phyloP scores from a whole-genome alignment of 441 rosid genomes.

The Erodium trifolium region DNA sequence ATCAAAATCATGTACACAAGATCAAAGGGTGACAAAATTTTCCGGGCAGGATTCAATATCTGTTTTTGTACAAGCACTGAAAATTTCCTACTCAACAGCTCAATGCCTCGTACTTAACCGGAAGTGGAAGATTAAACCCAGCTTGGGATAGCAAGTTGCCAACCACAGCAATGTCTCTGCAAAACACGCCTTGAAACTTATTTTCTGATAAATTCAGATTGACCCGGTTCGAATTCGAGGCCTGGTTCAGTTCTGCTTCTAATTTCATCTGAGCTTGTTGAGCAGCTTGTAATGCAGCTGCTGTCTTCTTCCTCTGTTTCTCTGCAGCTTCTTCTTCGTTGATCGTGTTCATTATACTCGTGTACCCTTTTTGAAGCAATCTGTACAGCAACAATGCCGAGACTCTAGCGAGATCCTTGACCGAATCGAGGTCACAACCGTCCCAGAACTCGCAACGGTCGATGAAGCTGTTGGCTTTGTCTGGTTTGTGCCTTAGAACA shows the following conservation, averaged over 20 bases:
- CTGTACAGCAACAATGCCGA: constrained; percentile 68
- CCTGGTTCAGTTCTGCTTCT: constrained; percentile 23
- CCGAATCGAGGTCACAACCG: constrained; percentile 56
- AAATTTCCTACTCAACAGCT: constrained; percentile 47
- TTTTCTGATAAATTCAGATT: constrained; percentile 19
- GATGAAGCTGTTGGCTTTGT: constrained; percentile 51
- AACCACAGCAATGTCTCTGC: constrained; percentile 68
- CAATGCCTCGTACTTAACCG: constrained; percentile 71
- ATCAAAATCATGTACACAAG: not conserved
- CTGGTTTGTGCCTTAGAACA: constrained; percentile 66
- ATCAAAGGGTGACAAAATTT: constrained; percentile 49
- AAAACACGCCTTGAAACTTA: constrained; percentile 70
- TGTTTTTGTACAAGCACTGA: constrained; percentile 32
- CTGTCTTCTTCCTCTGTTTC: constrained; percentile 41
- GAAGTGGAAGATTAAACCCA: constrained; percentile 71
- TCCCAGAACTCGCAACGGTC: constrained; percentile 70
- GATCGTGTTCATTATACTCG: constrained; percentile 47
- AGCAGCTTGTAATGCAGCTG: constrained; percentile 29
- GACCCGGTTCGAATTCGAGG: constrained; percentile 18
- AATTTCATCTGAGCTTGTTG: constrained; percentile 25
- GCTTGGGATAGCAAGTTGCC: constrained; percentile 61
- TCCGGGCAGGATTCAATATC: constrained; percentile 26
- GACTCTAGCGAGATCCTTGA: constrained; percentile 64
- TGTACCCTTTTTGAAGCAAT: constrained; percentile 68
- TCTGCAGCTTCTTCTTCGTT: constrained; percentile 58